Evolutionary conservation across 306 rosid species (phyloP).

Genomic region (Glycine latifolia): DNA sequence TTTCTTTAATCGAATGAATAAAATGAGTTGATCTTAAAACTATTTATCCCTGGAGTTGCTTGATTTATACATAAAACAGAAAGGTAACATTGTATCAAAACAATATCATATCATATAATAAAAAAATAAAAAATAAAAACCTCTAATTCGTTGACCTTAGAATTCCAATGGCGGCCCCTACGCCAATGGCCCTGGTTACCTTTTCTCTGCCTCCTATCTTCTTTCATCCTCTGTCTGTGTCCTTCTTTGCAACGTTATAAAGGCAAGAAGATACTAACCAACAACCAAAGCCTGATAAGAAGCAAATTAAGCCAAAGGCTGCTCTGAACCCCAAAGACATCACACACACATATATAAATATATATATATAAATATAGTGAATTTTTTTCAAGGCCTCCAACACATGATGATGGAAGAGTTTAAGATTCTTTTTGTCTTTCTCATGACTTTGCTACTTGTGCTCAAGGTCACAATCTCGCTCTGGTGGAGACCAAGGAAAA

Average conservation of each 20-base stretch:
- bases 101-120: background rate
- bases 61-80: background rate
- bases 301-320: background rate
- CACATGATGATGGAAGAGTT: constrained; percentile 47
- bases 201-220: background rate
- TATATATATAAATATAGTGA: background rate
- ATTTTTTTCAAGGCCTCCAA: background rate
- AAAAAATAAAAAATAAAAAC: background rate
- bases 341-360: background rate
- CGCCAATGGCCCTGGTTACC: background rate
- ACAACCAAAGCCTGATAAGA: background rate
- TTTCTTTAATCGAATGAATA: too few relatives aligned
- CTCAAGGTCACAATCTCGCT: constrained; percentile 53
- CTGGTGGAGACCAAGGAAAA: constrained; percentile 90
- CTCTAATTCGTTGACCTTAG: background rate
- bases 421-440: constrained; percentile 47
- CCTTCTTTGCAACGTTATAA: background rate
- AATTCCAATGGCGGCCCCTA: constrained; percentile 27
- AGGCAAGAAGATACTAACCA: background rate
- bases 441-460: constrained; percentile 40
- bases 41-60: too few relatives aligned
- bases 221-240: constrained; percentile 8
- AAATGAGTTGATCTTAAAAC: too few relatives aligned
- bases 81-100: background rate
- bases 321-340: background rate